Evolutionary conservation across 1,284 basidiomycete species (phyloP), one percentile per base, ranked within the genome.

Genomic region (Cystobasidium sp.): DNA sequence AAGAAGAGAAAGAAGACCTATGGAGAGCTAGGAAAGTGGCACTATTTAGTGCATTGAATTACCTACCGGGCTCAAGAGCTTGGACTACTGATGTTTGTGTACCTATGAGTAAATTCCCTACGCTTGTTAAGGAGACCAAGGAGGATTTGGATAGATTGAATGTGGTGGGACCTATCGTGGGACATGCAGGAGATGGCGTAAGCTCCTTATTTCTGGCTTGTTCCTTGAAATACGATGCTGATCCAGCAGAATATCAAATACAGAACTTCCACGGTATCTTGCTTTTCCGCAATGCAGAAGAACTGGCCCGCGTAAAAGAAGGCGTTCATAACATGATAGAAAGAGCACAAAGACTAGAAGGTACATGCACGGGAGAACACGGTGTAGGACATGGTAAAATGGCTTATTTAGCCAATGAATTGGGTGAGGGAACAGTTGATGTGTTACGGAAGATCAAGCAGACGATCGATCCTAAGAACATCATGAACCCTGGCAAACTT

Each of bases 11-110:
- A 0, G 85, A 85, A 2, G 88, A 89, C 65, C 83, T 97, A 9
- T 97, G 94, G 94, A 84, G 86, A 63, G 92, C 93, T 71, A 82
- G 95, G 58, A 97, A 97, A 85, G 91, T 91, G 31, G 78, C 76
- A 0, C 62, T 79, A 8, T 80, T 75, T 72, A 74, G 75, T 5
- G 78, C 78, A 10, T 44, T 79, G 22, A 76, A 77, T 12, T 77
- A 75, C 41, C 47, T 72, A 3, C 77, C 77, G 0, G 79, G 78
- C 0, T 63, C 75, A 1, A 71, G 75, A 52, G 77, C 53, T 37
- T 78, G 75, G 79, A 77, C 76, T 12, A 81, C 79, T 1, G 80
- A 81, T 63, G 80, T 81, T 22, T 81, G 80, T 63, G 79, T 78
- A 31, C 80, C 75, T 6, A 52, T 78, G 37, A 72, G 59, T 43